These are phyloP conservation scores for Rosa lucieae DNA, from an alignment of 306 rosid species.

Conservation along the genomic window DNA sequence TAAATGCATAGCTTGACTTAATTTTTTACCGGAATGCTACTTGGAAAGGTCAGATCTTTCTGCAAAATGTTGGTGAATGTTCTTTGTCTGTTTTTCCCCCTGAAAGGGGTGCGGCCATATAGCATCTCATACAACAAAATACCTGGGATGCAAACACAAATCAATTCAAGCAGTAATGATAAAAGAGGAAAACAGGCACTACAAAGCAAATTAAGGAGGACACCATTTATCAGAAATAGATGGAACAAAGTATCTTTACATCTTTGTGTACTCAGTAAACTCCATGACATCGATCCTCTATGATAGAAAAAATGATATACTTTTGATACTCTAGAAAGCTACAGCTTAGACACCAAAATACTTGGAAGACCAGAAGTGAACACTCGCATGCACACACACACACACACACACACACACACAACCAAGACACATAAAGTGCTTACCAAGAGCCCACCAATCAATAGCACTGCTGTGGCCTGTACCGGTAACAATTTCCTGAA, in stretches of 20 bases:
- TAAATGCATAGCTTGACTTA: not conserved
- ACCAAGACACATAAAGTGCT: slow-evolving; percentile 19
- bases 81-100: slow-evolving; percentile 88
- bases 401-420: not conserved
- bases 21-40: slow-evolving; percentile 73
- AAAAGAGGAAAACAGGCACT: not conserved
- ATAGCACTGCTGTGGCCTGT: slow-evolving; percentile 81
- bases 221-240: not conserved
- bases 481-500: slow-evolving; percentile 91
- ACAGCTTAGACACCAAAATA: not conserved
- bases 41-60: slow-evolving; percentile 94
- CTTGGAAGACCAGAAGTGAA: not conserved
- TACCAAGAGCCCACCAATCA: slow-evolving; percentile 99
- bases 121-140: slow-evolving; percentile 93
- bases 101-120: slow-evolving; percentile 91
- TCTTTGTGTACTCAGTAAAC: not conserved
- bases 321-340: not conserved
- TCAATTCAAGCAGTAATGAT: not conserved
- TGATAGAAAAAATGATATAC: not conserved
- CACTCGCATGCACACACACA: not conserved
- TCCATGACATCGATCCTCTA: not conserved
- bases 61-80: slow-evolving; percentile 83
- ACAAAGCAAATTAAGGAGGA: not conserved
- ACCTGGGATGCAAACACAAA: slow-evolving; percentile 51
- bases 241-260: not conserved